Base-by-base conservation (phyloP, 2,329 filamentous ascomycete genomes). In the Talaromyces sp. region DNA sequence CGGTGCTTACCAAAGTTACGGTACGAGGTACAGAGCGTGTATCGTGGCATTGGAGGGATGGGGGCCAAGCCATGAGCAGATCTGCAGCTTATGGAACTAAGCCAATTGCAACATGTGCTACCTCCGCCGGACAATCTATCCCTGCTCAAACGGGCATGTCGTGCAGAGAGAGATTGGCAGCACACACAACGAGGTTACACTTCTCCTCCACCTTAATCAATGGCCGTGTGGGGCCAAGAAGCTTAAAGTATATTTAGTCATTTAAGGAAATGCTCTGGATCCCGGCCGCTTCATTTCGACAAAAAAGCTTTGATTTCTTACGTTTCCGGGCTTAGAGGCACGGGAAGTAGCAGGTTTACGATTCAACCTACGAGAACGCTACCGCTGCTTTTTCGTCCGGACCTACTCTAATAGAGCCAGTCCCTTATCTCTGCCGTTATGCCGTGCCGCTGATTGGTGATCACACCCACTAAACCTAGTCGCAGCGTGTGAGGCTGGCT, bases 11-110 rank as follows among this genome's bases (percentile, higher is more conserved):
- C 47, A 50, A 27, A 50, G 47, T 54, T 54, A 52, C 49, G 49
- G 49, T 52, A 52, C 49, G 49, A 49, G 11, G 45, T 31, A 33
- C 11, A 17, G 17, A 11, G 22, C n/a, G 17, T 52, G 27, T 33
- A 52, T 52, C 31, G 13, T 41, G 35, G 35, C 25, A 43, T 39
- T 39, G 27, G n/a, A 33, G 27, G 37, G 35, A 45, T 59, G 56
- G 56, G 56, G 56, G 56, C 56, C 39, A 41, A 59, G 56, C 37
- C 56, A 59, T 11, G 1, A 41, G 56, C 6, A 15, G 56, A 59
- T 59, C 56, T 45, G 33, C 22, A n/a, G 22, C 33, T 58, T 25
- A 15, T 2, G 11, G 25, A 15, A 27, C 13, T 19, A 25, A 17
- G 56, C 37, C 22, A 59, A 59, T 59, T 2, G 27, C 4, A 33